These are phyloP conservation scores for Fusarium oligoseptatum DNA, from an alignment of 2,329 filamentous ascomycete species.

Conservation along the genomic window DNA sequence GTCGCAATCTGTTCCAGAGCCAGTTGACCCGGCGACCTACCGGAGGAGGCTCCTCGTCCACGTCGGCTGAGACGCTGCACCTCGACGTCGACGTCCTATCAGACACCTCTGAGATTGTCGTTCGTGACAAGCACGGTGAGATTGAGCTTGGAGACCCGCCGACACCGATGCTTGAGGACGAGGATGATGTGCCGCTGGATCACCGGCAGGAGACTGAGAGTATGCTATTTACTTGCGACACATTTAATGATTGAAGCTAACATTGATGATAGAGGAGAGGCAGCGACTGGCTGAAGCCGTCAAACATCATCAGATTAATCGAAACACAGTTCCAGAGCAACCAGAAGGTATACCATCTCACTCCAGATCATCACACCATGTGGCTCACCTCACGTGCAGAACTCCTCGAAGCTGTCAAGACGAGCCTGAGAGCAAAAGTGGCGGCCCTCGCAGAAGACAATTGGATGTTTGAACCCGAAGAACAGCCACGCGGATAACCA, in stretches of 20 bases:
- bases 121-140: slow-evolving; percentile 73
- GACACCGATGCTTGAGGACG: slow-evolving; percentile 65
- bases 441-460: slow-evolving; percentile 82
- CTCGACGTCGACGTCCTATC: slow-evolving; percentile 62
- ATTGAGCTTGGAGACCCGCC: slow-evolving; percentile 71
- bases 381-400: slow-evolving; percentile 59
- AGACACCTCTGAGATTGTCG: slow-evolving; percentile 69
- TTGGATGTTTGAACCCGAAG: slow-evolving; percentile 90
- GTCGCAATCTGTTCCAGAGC: slow-evolving; percentile 69
- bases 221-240: slow-evolving; percentile 47
- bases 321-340: slow-evolving; percentile 69
- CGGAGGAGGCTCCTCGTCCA: slow-evolving; percentile 52
- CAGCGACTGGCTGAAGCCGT: slow-evolving; percentile 72
- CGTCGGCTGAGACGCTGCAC: slow-evolving; percentile 61
- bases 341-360: slow-evolving; percentile 68
- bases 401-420: slow-evolving; percentile 76
- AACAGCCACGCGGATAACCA: slow-evolving; percentile 57
- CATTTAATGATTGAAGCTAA: slow-evolving; percentile 5
- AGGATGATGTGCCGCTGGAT: slow-evolving; percentile 68
- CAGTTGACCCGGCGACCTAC: slow-evolving; percentile 71
- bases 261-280: slow-evolving; percentile 62
- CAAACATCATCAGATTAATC: slow-evolving; percentile 70
- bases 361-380: not conserved
- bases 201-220: slow-evolving; percentile 70
- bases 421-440: slow-evolving; percentile 79